Evolutionary conservation across 495 filamentous ascomycete species (phyloP), one percentile per base, ranked within the genome.

Genomic region (Letharia lupina): DNA sequence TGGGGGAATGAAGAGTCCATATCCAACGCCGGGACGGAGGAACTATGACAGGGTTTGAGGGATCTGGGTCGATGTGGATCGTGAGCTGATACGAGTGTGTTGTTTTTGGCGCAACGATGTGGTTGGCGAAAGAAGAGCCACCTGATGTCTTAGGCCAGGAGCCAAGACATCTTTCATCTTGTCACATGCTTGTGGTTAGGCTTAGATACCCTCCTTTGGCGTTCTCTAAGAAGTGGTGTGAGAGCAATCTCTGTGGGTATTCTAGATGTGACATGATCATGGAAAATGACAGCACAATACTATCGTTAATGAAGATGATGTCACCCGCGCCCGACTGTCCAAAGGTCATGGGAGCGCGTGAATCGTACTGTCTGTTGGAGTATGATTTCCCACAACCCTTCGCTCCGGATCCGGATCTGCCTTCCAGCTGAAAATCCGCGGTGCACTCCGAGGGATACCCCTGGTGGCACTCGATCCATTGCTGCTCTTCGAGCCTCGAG

Each of bases 21-120:
- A 69, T 35, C 68, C 68, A 12, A 65, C 60, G 4, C 50, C 54
- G 15, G 68, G 68, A 23, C 64, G 68, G 9, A 69, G 60, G 45
- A 69, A 69, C 23, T 62, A 63, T 7, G 68, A 69, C 28, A 40
- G 68, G 45, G 68, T 69, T 33, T 69, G 56, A 69, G 5, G 3
- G 41, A 9, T 56, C 5, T 13, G 23, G 58, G 4, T 2, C 35
- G n/a, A 40, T 52, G 44, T 56, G 16, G 8, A 35, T 52, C 15
- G 4, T 37, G 39, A 47, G 15, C 10, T 50, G 16, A 4, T 54
- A 23, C n/a, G 45, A 33, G 18, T 50, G 8, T 15, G 37, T 4
- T 10, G 15, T 47, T 23, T 45, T 47, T 58, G 35, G 44, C 62
- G 41, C 35, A 41, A 57, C 8, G 37, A 37, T 40, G 60, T 45